phyloP scores from a whole-genome alignment of 192 early-diverging fungal genomes.

The Piromyces finnis region DNA sequence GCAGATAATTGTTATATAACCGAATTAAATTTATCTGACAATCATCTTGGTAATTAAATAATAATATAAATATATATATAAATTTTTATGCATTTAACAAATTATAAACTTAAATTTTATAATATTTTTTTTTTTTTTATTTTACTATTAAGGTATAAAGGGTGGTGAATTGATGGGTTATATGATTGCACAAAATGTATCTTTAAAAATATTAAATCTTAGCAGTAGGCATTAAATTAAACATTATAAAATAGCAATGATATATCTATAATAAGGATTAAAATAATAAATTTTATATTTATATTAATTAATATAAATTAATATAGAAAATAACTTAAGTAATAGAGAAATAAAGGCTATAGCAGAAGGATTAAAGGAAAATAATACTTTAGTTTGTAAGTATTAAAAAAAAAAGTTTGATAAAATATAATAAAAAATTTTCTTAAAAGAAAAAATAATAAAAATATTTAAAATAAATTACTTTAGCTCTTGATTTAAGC shows the following conservation, averaged over 20 bases:
- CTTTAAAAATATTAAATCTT: not conserved
- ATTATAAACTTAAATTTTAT: too few species aligned
- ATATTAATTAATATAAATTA: not conserved
- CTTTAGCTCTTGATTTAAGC: not conserved
- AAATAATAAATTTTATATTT: too few species aligned
- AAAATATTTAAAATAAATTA: too few species aligned
- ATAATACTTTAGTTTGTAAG: not conserved
- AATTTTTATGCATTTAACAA: too few species aligned
- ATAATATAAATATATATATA: not conserved
- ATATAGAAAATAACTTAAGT: not conserved
- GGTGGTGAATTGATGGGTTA: not conserved
- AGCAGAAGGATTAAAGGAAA: not conserved
- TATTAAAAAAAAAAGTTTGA: too few species aligned
- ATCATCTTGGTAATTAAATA: not conserved
- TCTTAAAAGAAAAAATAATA: too few species aligned
- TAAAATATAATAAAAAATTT: too few species aligned
- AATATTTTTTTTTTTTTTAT: too few species aligned
- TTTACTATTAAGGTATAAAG: not conserved
- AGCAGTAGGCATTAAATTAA: not conserved
- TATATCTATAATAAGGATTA: too few species aligned
- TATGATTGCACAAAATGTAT: not conserved
- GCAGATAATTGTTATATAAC: not conserved
- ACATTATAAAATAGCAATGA: too few species aligned
- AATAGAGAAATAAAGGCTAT: not conserved
- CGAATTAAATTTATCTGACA: not conserved